Evolutionary conservation across 2,329 filamentous ascomycete species (phyloP).

Genomic region (Alternaria gaisen): DNA sequence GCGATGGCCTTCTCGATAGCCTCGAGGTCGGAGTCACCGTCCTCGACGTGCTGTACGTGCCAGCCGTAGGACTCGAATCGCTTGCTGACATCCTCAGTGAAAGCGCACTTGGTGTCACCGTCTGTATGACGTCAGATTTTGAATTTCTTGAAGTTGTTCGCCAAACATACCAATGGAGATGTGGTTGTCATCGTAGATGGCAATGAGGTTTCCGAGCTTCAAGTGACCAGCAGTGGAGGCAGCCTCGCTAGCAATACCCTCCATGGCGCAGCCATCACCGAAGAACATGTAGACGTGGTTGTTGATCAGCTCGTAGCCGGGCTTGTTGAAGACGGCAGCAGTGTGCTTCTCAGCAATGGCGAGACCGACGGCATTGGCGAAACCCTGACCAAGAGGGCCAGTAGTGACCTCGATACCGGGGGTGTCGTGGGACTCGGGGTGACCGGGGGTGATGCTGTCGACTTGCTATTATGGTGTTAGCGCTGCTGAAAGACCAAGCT

Average conservation of each 20-base stretch:
- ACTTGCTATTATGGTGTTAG: constrained; percentile 60
- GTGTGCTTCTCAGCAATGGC: constrained; percentile 96
- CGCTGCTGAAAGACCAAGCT: constrained; percentile 53
- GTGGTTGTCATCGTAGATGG: constrained; percentile 98
- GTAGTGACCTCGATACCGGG: constrained; percentile 98
- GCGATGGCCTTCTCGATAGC: constrained; percentile 88
- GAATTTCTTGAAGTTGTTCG: background rate
- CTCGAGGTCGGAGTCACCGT: constrained; percentile 89
- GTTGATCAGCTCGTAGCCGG: constrained; percentile 87
- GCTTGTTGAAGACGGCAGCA: constrained; percentile 94
- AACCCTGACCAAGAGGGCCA: constrained; percentile 95
- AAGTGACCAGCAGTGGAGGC: constrained; percentile 92
- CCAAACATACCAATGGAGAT: constrained; percentile 75
- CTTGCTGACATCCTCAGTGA: constrained; percentile 96
- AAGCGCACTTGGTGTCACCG: constrained; percentile 93
- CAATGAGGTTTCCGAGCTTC: constrained; percentile 96
- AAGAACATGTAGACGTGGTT: constrained; percentile 98
- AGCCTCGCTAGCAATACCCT: constrained; percentile 95
- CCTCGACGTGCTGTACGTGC: constrained; percentile 84
- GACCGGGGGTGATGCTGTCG: constrained; percentile 88
- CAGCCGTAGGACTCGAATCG: constrained; percentile 97
- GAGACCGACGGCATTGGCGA: constrained; percentile 96
- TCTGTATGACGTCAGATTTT: constrained; percentile 61
- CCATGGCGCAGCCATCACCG: constrained; percentile 98
- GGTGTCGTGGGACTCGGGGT: constrained; percentile 96